Conservation (phyloP, 108 stramenopile genomes). For the Seminavis robusta region DNA sequence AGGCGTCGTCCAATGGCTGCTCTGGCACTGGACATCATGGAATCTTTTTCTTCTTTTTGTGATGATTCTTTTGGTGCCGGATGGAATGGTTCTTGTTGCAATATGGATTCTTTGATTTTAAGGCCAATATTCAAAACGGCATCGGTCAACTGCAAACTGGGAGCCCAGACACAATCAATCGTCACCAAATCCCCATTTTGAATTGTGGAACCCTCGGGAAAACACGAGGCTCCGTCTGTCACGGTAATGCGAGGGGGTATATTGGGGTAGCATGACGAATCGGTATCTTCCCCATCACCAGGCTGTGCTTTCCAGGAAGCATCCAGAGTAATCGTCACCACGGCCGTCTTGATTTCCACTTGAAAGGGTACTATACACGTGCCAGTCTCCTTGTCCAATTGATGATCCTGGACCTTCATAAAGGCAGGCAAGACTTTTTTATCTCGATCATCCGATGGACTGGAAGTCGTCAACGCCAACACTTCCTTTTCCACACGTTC, state of each 20-base stretch:
- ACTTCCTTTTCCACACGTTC: slow-evolving; percentile 80
- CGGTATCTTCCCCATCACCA: slow-evolving; percentile 31
- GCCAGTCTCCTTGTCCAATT: slow-evolving; percentile 70
- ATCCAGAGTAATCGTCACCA: slow-evolving; percentile 31
- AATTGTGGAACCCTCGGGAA: slow-evolving; percentile 65
- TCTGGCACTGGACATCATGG: too few species aligned
- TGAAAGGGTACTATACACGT: slow-evolving; percentile 63
- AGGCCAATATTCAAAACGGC: slow-evolving; percentile 81
- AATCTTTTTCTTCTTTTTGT: too few species aligned
- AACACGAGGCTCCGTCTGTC: slow-evolving; percentile 46
- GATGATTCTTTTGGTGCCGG: too few species aligned
- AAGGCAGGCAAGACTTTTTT: slow-evolving; percentile 68
- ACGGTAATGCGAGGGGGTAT: slow-evolving; percentile 74
- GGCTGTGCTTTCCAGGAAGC: slow-evolving; percentile 54
- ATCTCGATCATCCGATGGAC: slow-evolving; percentile 43
- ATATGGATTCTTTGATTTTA: slow-evolving; percentile 75
- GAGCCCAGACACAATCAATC: slow-evolving; percentile 88
- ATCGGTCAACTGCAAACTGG: slow-evolving; percentile 77
- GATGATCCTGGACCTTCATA: slow-evolving; percentile 55
- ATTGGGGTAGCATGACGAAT: slow-evolving; percentile 28
- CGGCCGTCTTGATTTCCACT: slow-evolving; percentile 41
- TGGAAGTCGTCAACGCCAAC: slow-evolving; percentile 72
- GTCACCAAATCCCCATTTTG: slow-evolving; percentile 56
- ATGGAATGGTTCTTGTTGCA: slow-evolving; percentile 70
- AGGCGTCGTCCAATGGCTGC: too few species aligned